Base-by-base conservation (phyloP, 2,329 filamentous ascomycete species). In the Colletotrichum incanum region DNA sequence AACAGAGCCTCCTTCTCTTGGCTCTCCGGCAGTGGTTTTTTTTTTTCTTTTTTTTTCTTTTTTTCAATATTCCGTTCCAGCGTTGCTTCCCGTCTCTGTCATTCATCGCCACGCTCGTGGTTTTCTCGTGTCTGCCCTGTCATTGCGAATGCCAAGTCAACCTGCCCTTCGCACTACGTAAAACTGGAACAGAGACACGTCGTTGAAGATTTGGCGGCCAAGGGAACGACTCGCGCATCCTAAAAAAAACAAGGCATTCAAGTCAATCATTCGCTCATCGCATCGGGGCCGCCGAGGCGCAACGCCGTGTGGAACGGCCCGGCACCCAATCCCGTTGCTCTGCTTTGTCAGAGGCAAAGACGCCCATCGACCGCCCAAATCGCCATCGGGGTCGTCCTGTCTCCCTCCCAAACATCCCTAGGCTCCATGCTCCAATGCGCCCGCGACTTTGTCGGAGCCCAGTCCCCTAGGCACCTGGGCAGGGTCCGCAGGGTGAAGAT, bases 321-420 rank as follows among this genome's bases (percentile, higher is more conserved):
- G 58, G 45, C 52, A 59, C 45, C 69, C 69, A 72, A 72, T 72
- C 65, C 69, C 52, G 69, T 63, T 16, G n/a, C 52, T 34, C 28
- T 43, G 43, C 58, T 72, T 72, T 72, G 69, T 72, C 65, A 72
- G 69, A 26, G 12, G 41, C 41, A 2, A 14, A 28, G 28, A 37
- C 11, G 60, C 12, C 52, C 45, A 45, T 62, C 55, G 54, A 8
- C 55, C 56, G 50, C 31, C 28, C 54, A 41, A 28, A 9, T 63
- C 52, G 50, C 18, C 50, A 31, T 31, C 26, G 26, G 50, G 7
- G 6, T 26, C 16, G 5, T 20, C 26, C 45, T 12, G 45, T 23
- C 45, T 23, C 45, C 45, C 23, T 47, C 20, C 45, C 20, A 9
- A 47, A 23, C 45, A 20, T 41, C 34, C 28, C 41, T 39, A 9